phyloP scores from a whole-genome alignment of 768 basidiomycete genomes.

The Termitomyces sp. region DNA sequence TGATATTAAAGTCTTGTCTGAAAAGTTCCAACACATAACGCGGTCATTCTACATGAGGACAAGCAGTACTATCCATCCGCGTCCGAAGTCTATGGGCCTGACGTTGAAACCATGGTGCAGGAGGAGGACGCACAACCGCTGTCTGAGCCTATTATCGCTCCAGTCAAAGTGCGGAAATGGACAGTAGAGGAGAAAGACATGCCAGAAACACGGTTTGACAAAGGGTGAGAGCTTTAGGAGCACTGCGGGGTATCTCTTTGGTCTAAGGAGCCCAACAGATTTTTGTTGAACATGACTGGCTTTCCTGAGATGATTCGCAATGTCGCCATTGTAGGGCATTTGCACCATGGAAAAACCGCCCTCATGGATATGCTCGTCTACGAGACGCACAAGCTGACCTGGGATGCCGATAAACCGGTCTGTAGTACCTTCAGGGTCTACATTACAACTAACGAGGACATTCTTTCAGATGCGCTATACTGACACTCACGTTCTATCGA shows the following conservation, averaged over 20 bases:
- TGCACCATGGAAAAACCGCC: slow-evolving; percentile 98
- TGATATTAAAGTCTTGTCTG: slow-evolving; percentile 13
- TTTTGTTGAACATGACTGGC: slow-evolving; percentile 83
- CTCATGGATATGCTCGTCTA: slow-evolving; percentile 96
- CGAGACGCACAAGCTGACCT: slow-evolving; percentile 92
- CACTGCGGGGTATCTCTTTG: slow-evolving; percentile 1
- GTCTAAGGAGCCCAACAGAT: slow-evolving; percentile 41
- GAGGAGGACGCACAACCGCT: slow-evolving; percentile 97
- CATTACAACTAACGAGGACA: slow-evolving; percentile 6
- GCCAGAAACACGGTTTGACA: slow-evolving; percentile 96
- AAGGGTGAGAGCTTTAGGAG: slow-evolving; percentile 56
- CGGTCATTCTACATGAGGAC: slow-evolving; percentile 90
- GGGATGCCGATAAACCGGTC: slow-evolving; percentile 90
- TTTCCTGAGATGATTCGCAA: slow-evolving; percentile 96
- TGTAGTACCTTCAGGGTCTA: slow-evolving; percentile 20
- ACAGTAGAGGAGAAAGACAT: slow-evolving; percentile 91
- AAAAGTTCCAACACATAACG: slow-evolving; percentile 71
- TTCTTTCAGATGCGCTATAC: slow-evolving; percentile 80
- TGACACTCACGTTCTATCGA: slow-evolving; percentile 87
- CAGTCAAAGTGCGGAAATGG: slow-evolving; percentile 94
- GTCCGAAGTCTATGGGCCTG: slow-evolving; percentile 85
- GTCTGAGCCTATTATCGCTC: slow-evolving; percentile 91
- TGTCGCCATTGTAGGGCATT: slow-evolving; percentile 91
- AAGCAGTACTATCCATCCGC: slow-evolving; percentile 98
- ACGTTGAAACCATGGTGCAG: slow-evolving; percentile 94